Evolutionary conservation across 768 basidiomycete genomes (phyloP).

Genomic region (Lactarius hatsudake): DNA sequence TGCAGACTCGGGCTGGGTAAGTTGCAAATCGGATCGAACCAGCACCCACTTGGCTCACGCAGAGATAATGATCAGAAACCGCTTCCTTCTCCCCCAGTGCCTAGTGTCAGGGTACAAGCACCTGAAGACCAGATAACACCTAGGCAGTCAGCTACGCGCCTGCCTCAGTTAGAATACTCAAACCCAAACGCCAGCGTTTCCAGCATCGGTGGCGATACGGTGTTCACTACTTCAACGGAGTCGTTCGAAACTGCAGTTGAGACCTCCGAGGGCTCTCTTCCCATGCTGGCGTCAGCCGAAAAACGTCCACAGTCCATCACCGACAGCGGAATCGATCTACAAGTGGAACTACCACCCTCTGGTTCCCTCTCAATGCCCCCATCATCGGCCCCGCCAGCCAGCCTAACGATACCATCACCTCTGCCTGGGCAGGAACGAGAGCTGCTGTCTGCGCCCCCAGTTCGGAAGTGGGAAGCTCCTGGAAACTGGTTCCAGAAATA

Average conservation of each 20-base stretch:
- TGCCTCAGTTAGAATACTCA: not conserved
- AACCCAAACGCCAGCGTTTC: not conserved
- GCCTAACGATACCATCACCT: not conserved
- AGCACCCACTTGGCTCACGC: not conserved
- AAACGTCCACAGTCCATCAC: not conserved
- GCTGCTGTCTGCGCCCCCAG: not conserved
- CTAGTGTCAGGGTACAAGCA: not conserved
- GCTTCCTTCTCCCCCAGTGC: not conserved
- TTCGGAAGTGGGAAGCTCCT: not conserved
- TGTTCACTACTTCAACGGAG: not conserved
- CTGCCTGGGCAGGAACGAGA: not conserved
- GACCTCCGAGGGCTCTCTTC: not conserved
- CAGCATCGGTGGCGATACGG: not conserved
- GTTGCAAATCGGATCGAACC: not conserved
- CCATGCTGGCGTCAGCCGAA: not conserved
- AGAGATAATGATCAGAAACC: not conserved
- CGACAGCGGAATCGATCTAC: not conserved
- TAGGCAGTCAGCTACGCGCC: not conserved
- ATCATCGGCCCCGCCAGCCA: not conserved
- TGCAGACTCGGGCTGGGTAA: not conserved
- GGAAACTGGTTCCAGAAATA: not conserved
- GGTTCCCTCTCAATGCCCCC: not conserved
- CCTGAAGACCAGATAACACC: not conserved
- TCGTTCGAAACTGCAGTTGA: not conserved
- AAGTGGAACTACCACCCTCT: not conserved